These are phyloP conservation scores for Cetraspora pellucida DNA, from an alignment of 192 early-diverging fungal species.

Conservation along the genomic window DNA sequence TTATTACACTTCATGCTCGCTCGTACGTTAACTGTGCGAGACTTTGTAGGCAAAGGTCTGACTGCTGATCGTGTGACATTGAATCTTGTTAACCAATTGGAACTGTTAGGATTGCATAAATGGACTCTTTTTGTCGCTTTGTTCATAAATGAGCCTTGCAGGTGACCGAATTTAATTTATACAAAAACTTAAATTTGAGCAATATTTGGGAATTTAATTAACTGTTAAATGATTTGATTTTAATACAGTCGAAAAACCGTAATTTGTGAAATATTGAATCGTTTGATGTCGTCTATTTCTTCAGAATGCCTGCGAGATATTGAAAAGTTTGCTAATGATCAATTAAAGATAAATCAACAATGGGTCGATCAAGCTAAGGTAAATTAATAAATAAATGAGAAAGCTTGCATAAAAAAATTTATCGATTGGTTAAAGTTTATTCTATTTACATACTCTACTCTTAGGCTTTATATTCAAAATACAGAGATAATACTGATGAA, in stretches of 20 bases:
- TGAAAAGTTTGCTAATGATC: constrained; percentile 59
- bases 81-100: constrained; percentile 70
- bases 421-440: neutral
- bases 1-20: constrained; percentile 52
- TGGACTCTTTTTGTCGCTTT: constrained; percentile 82
- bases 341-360: constrained; percentile 59
- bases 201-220: neutral
- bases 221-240: constrained; percentile 31
- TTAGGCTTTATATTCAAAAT: constrained; percentile 55
- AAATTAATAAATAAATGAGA: constrained; percentile 29
- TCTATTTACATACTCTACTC: neutral
- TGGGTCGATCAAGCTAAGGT: constrained; percentile 66
- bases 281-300: neutral
- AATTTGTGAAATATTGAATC: constrained; percentile 26
- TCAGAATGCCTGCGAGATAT: constrained; percentile 16
- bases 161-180: constrained; percentile 24
- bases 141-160: constrained; percentile 56
- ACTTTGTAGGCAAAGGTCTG: constrained; percentile 23
- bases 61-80: constrained; percentile 58
- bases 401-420: neutral
- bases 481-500: constrained; percentile 45
- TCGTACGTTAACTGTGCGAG: constrained; percentile 18
- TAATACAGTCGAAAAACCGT: constrained; percentile 20
- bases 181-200: too few species aligned
- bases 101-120: constrained; percentile 76